A percentile compares a stretch with the other conserved stretches of the same genome.
Evolutionary conservation across 1,284 basidiomycete genomes (phyloP).

Genomic region (Ganoderma boninense): DNA sequence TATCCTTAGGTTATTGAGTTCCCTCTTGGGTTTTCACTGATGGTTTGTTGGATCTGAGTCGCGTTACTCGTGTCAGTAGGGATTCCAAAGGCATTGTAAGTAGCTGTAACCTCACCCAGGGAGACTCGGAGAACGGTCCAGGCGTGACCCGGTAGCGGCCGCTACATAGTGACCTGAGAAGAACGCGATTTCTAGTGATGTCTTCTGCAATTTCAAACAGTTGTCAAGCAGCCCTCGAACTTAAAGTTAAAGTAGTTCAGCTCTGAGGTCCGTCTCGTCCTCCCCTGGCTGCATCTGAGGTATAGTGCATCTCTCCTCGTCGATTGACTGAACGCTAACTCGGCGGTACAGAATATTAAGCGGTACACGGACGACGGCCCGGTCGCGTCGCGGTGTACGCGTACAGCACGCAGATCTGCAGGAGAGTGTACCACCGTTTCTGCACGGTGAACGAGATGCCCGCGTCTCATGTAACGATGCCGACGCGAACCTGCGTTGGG

Average conservation of each 20-base stretch:
- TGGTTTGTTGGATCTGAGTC: background rate
- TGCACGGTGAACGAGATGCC: conserved; percentile 15
- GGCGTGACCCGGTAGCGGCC: background rate
- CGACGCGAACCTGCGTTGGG: too few relatives aligned
- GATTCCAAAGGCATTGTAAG: background rate
- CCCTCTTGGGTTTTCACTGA: background rate
- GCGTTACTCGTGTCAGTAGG: too few relatives aligned
- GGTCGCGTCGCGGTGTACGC: conserved; percentile 11
- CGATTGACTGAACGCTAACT: too few relatives aligned
- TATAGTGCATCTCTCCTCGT: too few relatives aligned
- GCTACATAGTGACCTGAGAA: background rate
- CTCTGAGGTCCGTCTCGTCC: too few relatives aligned
- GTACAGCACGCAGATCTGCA: conserved; percentile 5
- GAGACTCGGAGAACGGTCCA: background rate
- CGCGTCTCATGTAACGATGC: too few relatives aligned
- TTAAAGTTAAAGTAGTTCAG: too few relatives aligned
- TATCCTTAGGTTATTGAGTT: conserved; percentile 29
- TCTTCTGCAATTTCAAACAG: too few relatives aligned
- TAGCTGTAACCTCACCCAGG: too few relatives aligned
- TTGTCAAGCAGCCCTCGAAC: too few relatives aligned
- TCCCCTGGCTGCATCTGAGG: too few relatives aligned
- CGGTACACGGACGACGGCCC: conserved; percentile 11
- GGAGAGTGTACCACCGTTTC: conserved; percentile 16
- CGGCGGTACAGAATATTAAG: conserved; percentile 3
- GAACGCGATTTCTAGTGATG: too few relatives aligned